A percentile compares a stretch with the other conserved stretches of the same genome.
phyloP scores from a whole-genome alignment of 495 filamentous ascomycete species.

The Hypoxylon lienhwacheense region DNA sequence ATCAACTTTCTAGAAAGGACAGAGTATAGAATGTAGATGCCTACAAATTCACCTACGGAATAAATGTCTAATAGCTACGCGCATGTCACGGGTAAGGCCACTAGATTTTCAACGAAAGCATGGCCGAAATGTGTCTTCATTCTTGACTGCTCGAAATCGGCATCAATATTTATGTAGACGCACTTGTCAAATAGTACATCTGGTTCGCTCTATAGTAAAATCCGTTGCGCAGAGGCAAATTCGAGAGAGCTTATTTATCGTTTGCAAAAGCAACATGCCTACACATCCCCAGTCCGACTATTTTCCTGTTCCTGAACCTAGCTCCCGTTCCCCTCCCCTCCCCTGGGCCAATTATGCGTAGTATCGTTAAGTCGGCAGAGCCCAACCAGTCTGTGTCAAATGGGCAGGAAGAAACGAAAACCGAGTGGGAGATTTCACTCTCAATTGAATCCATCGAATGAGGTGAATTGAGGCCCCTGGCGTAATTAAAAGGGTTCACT shows the following conservation, averaged over 20 bases:
- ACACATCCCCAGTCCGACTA: conserved; percentile 1
- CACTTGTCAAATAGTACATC: background rate
- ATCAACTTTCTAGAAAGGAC: too few relatives aligned
- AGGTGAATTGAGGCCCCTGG: conserved; percentile 12
- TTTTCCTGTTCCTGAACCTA: conserved; percentile 5
- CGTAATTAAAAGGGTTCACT: conserved; percentile 29
- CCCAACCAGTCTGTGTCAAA: conserved; percentile 31
- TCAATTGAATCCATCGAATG: conserved; percentile 19
- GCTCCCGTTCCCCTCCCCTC: background rate
- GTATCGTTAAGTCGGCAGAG: conserved; percentile 22
- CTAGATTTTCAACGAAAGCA: too few relatives aligned
- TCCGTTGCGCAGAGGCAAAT: conserved; percentile 1
- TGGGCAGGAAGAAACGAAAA: conserved; percentile 12
- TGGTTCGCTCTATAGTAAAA: background rate
- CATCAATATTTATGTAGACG: background rate
- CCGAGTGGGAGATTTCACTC: background rate
- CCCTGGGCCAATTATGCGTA: conserved; percentile 27
- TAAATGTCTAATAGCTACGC: too few relatives aligned
- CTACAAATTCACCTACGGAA: too few relatives aligned
- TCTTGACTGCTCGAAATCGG: conserved; percentile 14
- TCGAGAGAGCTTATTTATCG: conserved; percentile 2
- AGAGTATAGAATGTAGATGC: too few relatives aligned
- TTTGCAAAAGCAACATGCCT: conserved; percentile 1
- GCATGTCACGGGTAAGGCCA: too few relatives aligned
- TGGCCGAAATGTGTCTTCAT: conserved; percentile 1